Evolutionary conservation across 768 basidiomycete species (phyloP).

Genomic region (Boletellus ananas): DNA sequence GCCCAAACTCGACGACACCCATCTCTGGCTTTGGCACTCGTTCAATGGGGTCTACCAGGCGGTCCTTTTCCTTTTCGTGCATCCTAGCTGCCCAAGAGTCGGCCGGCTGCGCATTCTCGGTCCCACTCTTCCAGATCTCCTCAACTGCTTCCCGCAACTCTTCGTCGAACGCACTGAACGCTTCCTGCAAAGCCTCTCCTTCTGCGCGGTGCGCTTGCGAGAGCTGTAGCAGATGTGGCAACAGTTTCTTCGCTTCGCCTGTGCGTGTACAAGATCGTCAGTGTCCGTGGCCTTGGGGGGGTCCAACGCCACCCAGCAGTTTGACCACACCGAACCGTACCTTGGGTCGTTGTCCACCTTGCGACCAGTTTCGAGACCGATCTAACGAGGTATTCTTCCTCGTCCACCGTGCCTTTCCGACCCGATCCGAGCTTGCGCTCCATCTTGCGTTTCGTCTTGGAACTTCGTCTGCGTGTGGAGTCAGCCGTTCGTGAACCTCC

Average conservation of each 20-base stretch:
- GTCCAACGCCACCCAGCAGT: background rate
- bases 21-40: constrained; percentile 49
- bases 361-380: constrained; percentile 75
- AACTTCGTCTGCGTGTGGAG: constrained; percentile 51
- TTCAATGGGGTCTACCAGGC: constrained; percentile 46
- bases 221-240: constrained; percentile 76
- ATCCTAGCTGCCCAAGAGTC: constrained; percentile 53
- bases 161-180: constrained; percentile 51
- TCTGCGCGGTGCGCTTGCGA: constrained; percentile 65
- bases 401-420: constrained; percentile 90
- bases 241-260: constrained; percentile 67
- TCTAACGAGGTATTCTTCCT: constrained; percentile 89
- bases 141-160: constrained; percentile 57
- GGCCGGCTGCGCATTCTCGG: constrained; percentile 23
- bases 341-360: constrained; percentile 57
- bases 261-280: constrained; percentile 3
- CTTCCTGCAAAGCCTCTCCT: constrained; percentile 59
- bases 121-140: constrained; percentile 55
- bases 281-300: no score
- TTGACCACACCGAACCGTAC: constrained; percentile 34
- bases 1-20: constrained; percentile 16
- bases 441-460: constrained; percentile 79
- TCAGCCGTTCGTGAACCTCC: background rate
- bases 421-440: constrained; percentile 87
- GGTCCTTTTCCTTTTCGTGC: constrained; percentile 50